Percentiles rank a stretch among this genome's conserved stretches.
Evolutionary conservation across 2,329 filamentous ascomycete species (phyloP).

Genomic region (Paecilomyces niveus): DNA sequence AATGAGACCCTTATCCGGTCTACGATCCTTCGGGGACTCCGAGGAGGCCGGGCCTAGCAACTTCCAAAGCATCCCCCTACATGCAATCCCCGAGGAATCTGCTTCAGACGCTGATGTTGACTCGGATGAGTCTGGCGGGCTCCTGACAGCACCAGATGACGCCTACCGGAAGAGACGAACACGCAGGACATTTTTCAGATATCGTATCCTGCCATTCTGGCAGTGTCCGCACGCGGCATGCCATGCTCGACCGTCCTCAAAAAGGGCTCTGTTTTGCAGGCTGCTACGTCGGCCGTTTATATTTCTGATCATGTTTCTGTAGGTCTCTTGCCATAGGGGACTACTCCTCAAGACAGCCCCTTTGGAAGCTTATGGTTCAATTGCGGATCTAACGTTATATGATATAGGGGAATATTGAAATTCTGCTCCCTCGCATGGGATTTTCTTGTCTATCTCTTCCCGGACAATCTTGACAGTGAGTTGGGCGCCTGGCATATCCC

Average conservation of each 20-base stretch:
- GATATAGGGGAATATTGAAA: constrained; percentile 4
- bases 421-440: constrained; percentile 1
- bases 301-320: background rate
- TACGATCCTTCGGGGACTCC: background rate
- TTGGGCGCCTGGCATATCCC: constrained; percentile 6
- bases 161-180: background rate
- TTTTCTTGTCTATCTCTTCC: constrained; percentile 4
- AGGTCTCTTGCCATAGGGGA: background rate
- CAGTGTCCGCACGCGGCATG: background rate
- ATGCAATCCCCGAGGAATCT: background rate
- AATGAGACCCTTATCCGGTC: background rate
- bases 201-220: background rate
- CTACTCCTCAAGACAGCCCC: no score
- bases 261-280: background rate
- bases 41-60: background rate
- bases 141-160: background rate
- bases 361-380: no score
- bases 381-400: no score
- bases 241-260: background rate
- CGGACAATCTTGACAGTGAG: constrained; percentile 6
- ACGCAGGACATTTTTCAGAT: background rate
- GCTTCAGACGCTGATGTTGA: background rate
- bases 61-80: background rate
- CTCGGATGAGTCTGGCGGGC: background rate
- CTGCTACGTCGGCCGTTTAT: background rate